Evolutionary conservation across 352 stramenopile species (phyloP), one percentile per base, ranked within the genome.

Genomic region (Globisporangium iwayamae): DNA sequence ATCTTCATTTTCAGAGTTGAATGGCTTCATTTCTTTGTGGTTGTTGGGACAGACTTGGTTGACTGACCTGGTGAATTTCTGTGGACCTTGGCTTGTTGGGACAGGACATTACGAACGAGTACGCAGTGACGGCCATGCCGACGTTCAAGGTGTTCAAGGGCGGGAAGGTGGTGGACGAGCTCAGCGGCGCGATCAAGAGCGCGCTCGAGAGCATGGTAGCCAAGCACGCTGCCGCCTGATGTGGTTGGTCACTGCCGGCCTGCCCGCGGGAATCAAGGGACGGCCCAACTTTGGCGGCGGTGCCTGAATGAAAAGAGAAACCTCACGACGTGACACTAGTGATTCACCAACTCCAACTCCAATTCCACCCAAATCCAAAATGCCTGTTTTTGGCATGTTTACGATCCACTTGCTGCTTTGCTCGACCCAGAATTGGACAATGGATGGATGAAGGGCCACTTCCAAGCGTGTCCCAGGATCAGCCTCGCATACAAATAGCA

Each of bases 141-240:
- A 98, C 90, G 25, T 98, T 98, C 72, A 92, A 98, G 66, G 84
- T 98, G 55, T 98, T 89, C 74, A 96, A 97, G 72, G 66, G 76
- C 32, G 90, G 91, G 55, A 80, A 79, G n/a, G 93, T 90, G 60
- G 85, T 97, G 4, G 85, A 97, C 43, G 79, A 97, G 74, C 69
- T 98, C 20, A 79, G 69, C 20, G 92, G 87, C 52, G 90, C 90
- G 43, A 90, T 91, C 62, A 71, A 75, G 57, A 82, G 65, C 47
- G 79, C 76, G 30, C 69, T 91, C 10, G 73, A 83, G 63, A 79
- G 67, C 66, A 80, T 88, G 54, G 69, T 89, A 22, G 71, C 70
- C 47, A 83, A 81, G 56, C 76, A 86, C 67, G 64, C 65, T 6
- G 8, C 41, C 14, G 43, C 43, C 9, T 54, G 9, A 52, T 14